Evolutionary conservation across 164 flowering plant species (phyloP).

Genomic region (Chimonanthus praecox): DNA sequence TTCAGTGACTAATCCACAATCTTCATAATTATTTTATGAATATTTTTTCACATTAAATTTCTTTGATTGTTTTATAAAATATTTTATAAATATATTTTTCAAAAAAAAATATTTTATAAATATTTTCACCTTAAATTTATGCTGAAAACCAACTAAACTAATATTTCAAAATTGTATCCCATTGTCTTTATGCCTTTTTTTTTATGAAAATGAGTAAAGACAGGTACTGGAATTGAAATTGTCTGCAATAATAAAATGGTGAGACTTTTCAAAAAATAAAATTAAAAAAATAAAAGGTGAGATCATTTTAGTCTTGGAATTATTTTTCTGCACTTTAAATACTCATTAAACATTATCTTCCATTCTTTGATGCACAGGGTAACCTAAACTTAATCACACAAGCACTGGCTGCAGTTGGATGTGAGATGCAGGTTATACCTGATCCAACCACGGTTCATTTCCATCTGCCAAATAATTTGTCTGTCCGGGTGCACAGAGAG

Average conservation of each 20-base stretch:
- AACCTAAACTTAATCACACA: slow-evolving; percentile 94
- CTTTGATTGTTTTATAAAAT: no score
- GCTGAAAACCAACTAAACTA: no score
- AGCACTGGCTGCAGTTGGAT: slow-evolving; percentile 91
- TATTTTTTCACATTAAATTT: no score
- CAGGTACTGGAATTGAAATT: neutral
- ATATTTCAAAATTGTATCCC: neutral
- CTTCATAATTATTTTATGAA: no score
- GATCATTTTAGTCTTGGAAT: neutral
- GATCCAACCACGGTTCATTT: slow-evolving; percentile 96
- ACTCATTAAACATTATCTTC: neutral
- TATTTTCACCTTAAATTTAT: no score
- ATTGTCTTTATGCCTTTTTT: neutral
- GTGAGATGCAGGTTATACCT: slow-evolving; percentile 85
- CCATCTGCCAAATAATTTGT: slow-evolving; percentile 79
- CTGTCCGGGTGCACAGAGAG: slow-evolving; percentile 79
- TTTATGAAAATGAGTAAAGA: neutral
- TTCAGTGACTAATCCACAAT: no score
- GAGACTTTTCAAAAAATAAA: neutral
- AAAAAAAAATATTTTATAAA: no score
- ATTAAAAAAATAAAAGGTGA: neutral
- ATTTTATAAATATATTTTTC: no score
- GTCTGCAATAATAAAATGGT: neutral
- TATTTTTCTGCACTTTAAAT: neutral
- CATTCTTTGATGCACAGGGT: slow-evolving; percentile 53